Base-by-base conservation (phyloP, 2,329 filamentous ascomycete species). In the Byssoonygena ceratinophila region DNA sequence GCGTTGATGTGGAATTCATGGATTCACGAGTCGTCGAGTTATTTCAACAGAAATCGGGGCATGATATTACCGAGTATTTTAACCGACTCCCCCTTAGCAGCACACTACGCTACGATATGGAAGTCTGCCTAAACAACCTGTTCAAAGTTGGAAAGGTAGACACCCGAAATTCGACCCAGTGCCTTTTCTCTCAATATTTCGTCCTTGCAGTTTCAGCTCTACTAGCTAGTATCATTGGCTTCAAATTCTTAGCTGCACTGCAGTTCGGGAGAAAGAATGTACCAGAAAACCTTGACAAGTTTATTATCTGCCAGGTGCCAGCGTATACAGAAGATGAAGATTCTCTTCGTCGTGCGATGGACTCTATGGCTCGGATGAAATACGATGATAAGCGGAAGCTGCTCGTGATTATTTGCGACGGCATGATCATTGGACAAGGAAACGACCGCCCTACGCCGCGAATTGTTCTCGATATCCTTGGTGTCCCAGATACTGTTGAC, bases 371-470 rank as follows among this genome's bases (percentile, higher is more conserved):
- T 25, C 80, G 89, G 56, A 96, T 96, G 89, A 83, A 83, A 59
- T 98, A 98, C 65, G 92, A 98, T 63, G 91, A 98, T 67, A 98
- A 98, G 75, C 87, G 92, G 64, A 98, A 98, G 75, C 78, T 98
- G 11, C 76, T 98, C 23, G 82, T 95, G 59, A 78, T 98, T 56
- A 77, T 98, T 58, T 98, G 92, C 64, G 92, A 98, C 64, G 92
- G 92, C 71, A 97, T 98, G 91, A 98, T 98, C 74, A 94, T 98
- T 59, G 92, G 92, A 63, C 90, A 96, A 72, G 92, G 92, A 64
- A 98, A 98, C 70, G 92, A 98, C 67, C 81, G 89, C 56, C 88
- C 92, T 5, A 98, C 92, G 0, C 92, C 92, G 40, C 83, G 90
- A 56, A 98, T 98, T 59, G 90, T 98, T 22, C 78, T 98, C 51